Conservation (phyloP, 2,329 filamentous ascomycete species). For the Sarocladiaceae sp. region DNA sequence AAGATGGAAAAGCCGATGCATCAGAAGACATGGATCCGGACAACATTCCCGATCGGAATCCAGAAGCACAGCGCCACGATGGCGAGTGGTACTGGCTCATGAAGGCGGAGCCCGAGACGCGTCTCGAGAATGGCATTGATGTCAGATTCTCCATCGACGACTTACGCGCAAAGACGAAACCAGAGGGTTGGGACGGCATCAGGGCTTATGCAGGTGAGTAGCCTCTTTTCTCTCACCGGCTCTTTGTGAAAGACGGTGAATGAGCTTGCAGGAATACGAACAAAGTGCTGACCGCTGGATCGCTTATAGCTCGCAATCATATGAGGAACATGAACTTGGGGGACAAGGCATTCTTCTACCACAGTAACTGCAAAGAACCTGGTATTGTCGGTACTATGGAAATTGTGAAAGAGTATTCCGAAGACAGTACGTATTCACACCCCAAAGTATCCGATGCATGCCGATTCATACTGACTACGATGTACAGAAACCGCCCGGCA, state of each 20-base stretch:
- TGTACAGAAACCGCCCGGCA: conserved; percentile 25
- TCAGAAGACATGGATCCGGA: conserved; percentile 27
- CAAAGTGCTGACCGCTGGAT: conserved; percentile 1
- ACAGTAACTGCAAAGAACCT: conserved; percentile 86
- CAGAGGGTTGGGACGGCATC: conserved; percentile 84
- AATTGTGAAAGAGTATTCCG: conserved; percentile 77
- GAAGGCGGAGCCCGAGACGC: conserved; percentile 85
- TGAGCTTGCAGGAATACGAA: not conserved
- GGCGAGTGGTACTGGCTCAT: conserved; percentile 67
- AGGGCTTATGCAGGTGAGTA: conserved; percentile 41
- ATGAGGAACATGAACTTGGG: conserved; percentile 87
- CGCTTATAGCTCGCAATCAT: conserved; percentile 71
- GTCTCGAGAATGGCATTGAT: conserved; percentile 81
- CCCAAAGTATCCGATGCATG: not conserved
- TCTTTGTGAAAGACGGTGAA: not conserved
- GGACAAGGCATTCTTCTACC: conserved; percentile 95
- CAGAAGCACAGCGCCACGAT: conserved; percentile 33
- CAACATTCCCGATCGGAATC: conserved; percentile 31
- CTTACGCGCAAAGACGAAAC: conserved; percentile 63
- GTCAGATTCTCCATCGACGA: conserved; percentile 96
- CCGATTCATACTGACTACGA: conserved; percentile 6
- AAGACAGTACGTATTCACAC: conserved; percentile 58
- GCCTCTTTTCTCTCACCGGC: not conserved
- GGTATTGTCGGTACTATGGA: conserved; percentile 88
- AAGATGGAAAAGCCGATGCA: conserved; percentile 5